Conservation (phyloP, 2,329 filamentous ascomycete species). For the Xylariaceae sp. region DNA sequence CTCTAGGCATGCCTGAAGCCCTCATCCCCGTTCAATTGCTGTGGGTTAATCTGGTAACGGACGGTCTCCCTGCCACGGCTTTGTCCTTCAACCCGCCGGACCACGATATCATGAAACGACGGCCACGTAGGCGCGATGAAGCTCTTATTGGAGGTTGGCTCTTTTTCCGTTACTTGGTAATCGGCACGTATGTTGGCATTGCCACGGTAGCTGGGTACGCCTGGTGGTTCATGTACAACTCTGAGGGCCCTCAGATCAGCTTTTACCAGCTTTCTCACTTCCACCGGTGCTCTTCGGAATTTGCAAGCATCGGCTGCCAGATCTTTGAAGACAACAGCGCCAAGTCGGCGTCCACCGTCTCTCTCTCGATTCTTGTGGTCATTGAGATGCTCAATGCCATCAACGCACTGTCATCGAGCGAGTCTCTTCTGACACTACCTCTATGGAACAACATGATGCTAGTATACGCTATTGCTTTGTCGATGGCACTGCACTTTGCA, state of each 20-base stretch:
- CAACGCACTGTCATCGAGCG: constrained; percentile 93
- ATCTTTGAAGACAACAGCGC: constrained; percentile 87
- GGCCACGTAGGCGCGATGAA: constrained; percentile 88
- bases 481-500: constrained; percentile 91
- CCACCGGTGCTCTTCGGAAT: constrained; percentile 82
- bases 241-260: constrained; percentile 80
- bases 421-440: constrained; percentile 86
- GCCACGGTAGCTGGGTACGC: constrained; percentile 95
- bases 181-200: constrained; percentile 88
- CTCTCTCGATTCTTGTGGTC: constrained; percentile 84
- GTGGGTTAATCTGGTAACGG: constrained; percentile 98
- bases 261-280: constrained; percentile 89
- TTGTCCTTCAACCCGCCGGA: constrained; percentile 98
- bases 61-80: constrained; percentile 92
- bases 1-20: constrained; percentile 94
- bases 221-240: constrained; percentile 99
- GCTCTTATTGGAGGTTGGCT: constrained; percentile 90
- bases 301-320: constrained; percentile 81
- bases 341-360: constrained; percentile 87
- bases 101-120: constrained; percentile 92
- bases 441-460: constrained; percentile 99
- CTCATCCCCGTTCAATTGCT: constrained; percentile 94
- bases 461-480: constrained; percentile 86
- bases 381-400: constrained; percentile 99
- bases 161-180: constrained; percentile 95